Percentiles rank a stretch among this genome's conserved stretches.
Evolutionary conservation across 345 rosid genomes (phyloP).

Genomic region (Microcos paniculata): DNA sequence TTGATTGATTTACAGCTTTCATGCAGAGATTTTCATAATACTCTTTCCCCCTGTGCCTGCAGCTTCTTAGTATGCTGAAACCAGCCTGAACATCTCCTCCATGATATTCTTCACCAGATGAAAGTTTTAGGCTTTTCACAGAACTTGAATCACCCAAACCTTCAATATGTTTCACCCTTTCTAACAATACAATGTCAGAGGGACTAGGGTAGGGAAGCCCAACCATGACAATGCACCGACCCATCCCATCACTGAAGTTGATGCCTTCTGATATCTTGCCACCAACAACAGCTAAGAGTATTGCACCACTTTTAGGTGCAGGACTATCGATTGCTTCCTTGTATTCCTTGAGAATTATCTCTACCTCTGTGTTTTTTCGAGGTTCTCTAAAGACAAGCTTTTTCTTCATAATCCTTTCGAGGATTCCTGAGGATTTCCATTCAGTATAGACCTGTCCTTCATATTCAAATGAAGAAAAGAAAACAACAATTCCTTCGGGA

Average conservation of each 20-base stretch:
- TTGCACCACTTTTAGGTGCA: slow-evolving; percentile 58
- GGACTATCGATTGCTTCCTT: slow-evolving; percentile 58
- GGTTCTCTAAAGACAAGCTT: slow-evolving; percentile 87
- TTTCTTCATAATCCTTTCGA: slow-evolving; percentile 70
- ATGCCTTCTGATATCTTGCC: slow-evolving; percentile 99
- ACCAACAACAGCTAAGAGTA: slow-evolving; percentile 88
- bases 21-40: slow-evolving; percentile 96
- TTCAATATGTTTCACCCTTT: slow-evolving; percentile 86
- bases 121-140: slow-evolving; percentile 24
- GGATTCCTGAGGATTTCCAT: slow-evolving; percentile 82
- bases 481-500: slow-evolving; percentile 89
- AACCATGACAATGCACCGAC: slow-evolving; percentile 93
- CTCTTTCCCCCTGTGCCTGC: slow-evolving; percentile 77
- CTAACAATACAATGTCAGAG: slow-evolving; percentile 75
- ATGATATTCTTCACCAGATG: slow-evolving; percentile 42
- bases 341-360: slow-evolving; percentile 74
- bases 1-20: slow-evolving; percentile 96
- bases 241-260: slow-evolving; percentile 96
- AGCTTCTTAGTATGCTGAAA: slow-evolving; percentile 65
- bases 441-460: slow-evolving; percentile 70
- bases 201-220: slow-evolving; percentile 95
- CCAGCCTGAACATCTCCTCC: slow-evolving; percentile 60
- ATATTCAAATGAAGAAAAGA: slow-evolving; percentile 92
- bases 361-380: slow-evolving; percentile 62
- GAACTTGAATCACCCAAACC: slow-evolving; percentile 56